Percentiles rank a stretch among this genome's conserved stretches.
These are phyloP conservation scores for Sequoiadendron giganteum DNA, from an alignment of 75 land plant species.

Conservation along the genomic window DNA sequence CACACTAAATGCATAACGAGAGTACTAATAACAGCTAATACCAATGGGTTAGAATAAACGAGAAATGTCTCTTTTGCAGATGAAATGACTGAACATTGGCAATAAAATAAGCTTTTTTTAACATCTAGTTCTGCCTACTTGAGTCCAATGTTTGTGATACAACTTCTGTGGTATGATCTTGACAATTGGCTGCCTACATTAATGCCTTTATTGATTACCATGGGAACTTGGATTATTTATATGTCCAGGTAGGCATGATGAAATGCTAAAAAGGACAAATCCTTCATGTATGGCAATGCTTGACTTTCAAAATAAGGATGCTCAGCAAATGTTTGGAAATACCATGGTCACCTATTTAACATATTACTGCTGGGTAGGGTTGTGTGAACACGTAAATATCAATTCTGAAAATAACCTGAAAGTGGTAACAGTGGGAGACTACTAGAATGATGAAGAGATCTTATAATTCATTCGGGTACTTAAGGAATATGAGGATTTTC, in stretches of 20 bases:
- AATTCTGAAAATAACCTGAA: too few relatives aligned
- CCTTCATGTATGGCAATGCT: not conserved
- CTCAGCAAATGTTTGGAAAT: not conserved
- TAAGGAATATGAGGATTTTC: too few relatives aligned
- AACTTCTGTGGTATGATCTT: not conserved
- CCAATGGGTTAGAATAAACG: not conserved
- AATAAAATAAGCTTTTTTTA: too few relatives aligned
- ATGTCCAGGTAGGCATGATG: not conserved
- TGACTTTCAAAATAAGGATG: not conserved
- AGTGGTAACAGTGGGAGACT: too few relatives aligned
- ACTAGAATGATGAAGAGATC: too few relatives aligned
- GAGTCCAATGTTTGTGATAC: not conserved
- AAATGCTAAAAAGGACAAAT: not conserved
- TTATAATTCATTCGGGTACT: too few relatives aligned
- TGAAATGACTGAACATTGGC: not conserved
- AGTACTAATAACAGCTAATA: not conserved
- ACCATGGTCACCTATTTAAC: not conserved
- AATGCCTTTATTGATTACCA: not conserved
- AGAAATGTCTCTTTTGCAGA: not conserved
- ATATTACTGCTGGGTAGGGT: too few relatives aligned
- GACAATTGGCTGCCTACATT: not conserved
- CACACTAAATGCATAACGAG: too few relatives aligned
- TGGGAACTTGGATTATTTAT: not conserved
- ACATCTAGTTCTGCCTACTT: not conserved
- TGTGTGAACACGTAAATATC: too few relatives aligned